Percentiles rank a stretch among this genome's conserved stretches.
Evolutionary conservation across 2,329 filamentous ascomycete species (phyloP).

Genomic region (Nemania sp.): DNA sequence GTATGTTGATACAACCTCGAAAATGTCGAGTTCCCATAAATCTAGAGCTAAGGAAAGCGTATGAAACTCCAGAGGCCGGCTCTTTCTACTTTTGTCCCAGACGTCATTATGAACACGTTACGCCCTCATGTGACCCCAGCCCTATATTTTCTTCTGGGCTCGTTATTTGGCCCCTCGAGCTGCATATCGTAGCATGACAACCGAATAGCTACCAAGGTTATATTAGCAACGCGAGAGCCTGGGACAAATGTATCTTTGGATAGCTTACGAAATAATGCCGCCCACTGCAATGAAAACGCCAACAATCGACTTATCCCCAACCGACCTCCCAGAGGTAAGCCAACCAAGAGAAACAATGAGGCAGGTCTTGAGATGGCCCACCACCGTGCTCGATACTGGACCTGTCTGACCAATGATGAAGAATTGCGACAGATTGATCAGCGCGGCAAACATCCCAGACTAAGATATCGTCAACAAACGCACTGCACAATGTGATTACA

Average conservation of each 20-base stretch:
- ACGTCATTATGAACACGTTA: slow-evolving; percentile 9
- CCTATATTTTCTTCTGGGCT: not conserved
- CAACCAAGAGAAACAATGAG: slow-evolving; percentile 68
- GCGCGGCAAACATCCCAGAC: slow-evolving; percentile 65
- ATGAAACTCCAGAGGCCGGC: not conserved
- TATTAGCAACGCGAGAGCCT: slow-evolving; percentile 8
- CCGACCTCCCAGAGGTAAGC: slow-evolving; percentile 58
- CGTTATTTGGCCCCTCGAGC: slow-evolving; percentile 30
- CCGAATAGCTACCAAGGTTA: slow-evolving; percentile 48
- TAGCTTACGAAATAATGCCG: slow-evolving; percentile 60
- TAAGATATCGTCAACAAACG: slow-evolving; percentile 41
- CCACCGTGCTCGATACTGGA: slow-evolving; percentile 67
- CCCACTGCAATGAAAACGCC: slow-evolving; percentile 61
- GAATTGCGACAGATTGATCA: slow-evolving; percentile 69
- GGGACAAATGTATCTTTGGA: not conserved
- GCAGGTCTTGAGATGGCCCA: slow-evolving; percentile 69
- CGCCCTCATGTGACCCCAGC: slow-evolving; percentile 17
- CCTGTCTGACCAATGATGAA: slow-evolving; percentile 66
- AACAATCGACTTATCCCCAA: slow-evolving; percentile 58
- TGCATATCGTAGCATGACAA: slow-evolving; percentile 53
- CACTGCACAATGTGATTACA: not conserved
- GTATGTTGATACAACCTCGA: not conserved
- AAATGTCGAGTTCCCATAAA: not conserved
- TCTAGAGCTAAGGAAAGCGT: not conserved
- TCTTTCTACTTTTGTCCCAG: not conserved